A percentile compares a stretch with the other conserved stretches of the same genome.
These are phyloP conservation scores for Neurospora crassa DNA, from an alignment of 2,329 filamentous ascomycete species.

Conservation along the genomic window DNA sequence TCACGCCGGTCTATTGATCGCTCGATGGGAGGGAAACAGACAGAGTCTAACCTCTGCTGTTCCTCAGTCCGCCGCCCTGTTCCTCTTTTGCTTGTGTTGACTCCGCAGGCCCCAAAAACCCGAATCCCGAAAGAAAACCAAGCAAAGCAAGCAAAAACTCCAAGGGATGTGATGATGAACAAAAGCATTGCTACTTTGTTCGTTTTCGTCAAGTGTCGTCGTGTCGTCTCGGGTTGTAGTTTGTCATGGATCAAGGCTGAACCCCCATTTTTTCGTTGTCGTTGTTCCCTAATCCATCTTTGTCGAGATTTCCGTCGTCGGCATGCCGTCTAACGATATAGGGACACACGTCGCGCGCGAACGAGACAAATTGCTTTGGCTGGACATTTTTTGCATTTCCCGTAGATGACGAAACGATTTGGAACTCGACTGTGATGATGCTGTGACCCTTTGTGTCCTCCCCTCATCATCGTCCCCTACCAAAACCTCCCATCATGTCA, in stretches of 20 bases:
- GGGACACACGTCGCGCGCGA: not conserved
- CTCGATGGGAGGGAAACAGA: not conserved
- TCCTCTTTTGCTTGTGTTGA: not conserved
- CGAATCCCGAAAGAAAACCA: not conserved
- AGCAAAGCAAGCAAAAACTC: not conserved
- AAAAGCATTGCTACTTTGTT: not conserved
- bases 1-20: not conserved
- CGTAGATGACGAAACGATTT: slow-evolving; percentile 1
- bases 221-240: not conserved
- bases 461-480: slow-evolving; percentile 1
- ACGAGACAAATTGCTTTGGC: not conserved
- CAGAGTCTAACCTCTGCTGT: not conserved
- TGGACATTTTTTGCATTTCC: not conserved
- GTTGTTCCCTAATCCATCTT: not conserved
- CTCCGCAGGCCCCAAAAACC: not conserved
- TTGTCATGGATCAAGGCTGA: not conserved
- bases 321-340: not conserved
- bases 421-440: not conserved
- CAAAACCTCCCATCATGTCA: not conserved
- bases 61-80: not conserved
- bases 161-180: not conserved
- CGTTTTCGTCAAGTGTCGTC: not conserved
- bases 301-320: not conserved
- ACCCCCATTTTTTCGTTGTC: not conserved
- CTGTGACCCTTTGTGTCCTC: slow-evolving; percentile 3